Evolutionary conservation across 352 stramenopile genomes (phyloP), one percentile per base, ranked within the genome.

Genomic region (Pythium folliculosum): DNA sequence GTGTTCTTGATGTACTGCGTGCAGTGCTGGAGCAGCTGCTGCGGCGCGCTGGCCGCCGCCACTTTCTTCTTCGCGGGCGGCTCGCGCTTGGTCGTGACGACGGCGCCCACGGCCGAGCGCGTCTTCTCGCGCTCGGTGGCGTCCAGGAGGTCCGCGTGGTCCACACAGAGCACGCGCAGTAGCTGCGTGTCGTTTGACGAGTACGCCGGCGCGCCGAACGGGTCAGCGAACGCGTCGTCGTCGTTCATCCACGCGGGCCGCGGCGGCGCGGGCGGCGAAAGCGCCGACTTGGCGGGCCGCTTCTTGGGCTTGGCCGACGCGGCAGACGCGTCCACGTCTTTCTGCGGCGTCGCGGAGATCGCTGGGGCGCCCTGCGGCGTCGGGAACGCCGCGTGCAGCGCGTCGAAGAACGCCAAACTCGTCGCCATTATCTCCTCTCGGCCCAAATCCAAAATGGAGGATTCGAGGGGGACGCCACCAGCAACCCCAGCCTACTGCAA

Each of bases 81-180:
- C 25, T 43, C 25, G 44, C 59, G 48, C 23, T 72, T 67, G 25
- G 45, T 60, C 23, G 82, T 91, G 60, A 91, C 69, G 19, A 91
- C 82, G 17, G 82, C 81, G 17, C 64, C 60, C 32, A 86, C 81
- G 12, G 67, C 69, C 16, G 76, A 69, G 6, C 69, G 75, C 14
- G 82, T 81, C 13, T 76, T 79, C 66, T 91, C 79, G 10, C 80
- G 77, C 55, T 82, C 80, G 52, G 81, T 82, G 21, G 80, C 78
- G 44, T 78, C 75, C 54, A 63, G 67, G 14, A 91, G 73, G 23
- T 78, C 61, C 23, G 75, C 70, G 53, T 91, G 82, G 40, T 90
- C 80, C 48, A 93, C 78, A 60, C 73, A 76, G 5, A 93, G 74
- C 27, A 90, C 73, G 17, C 69, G 72, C 49, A 90, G 60, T 38